Evolutionary conservation across 305 asterid genomes (phyloP).

Genomic region (Solanum chacoense): DNA sequence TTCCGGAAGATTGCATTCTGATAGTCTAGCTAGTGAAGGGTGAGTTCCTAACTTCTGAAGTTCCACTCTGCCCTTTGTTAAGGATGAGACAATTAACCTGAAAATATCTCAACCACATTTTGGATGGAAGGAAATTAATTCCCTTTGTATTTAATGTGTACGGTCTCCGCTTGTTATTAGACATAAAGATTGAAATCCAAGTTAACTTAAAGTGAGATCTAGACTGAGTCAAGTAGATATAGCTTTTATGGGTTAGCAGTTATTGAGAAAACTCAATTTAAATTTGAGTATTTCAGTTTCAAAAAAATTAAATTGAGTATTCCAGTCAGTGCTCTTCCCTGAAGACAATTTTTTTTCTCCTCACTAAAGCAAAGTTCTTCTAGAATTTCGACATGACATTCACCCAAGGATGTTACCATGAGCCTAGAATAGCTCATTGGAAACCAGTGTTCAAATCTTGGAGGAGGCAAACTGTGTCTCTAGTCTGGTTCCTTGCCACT

Average conservation of each 20-base stretch:
- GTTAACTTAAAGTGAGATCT: background rate
- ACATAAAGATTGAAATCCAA: background rate
- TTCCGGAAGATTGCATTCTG: background rate
- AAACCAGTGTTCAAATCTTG: background rate
- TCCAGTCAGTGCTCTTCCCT: background rate
- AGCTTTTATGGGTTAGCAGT: background rate
- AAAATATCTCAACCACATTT: background rate
- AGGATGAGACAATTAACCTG: background rate
- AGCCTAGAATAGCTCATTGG: background rate
- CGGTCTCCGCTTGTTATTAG: background rate
- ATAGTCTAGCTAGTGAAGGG: background rate
- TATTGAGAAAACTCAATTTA: background rate
- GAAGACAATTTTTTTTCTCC: background rate
- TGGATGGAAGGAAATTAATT: background rate
- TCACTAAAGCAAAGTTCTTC: background rate
- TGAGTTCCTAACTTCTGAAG: constrained; percentile 1
- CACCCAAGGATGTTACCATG: background rate
- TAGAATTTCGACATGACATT: background rate
- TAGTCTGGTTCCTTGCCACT: background rate
- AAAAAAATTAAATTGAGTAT: background rate
- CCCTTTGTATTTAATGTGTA: background rate
- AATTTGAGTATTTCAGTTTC: background rate
- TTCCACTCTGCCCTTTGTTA: background rate
- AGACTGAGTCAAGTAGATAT: background rate
- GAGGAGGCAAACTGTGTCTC: background rate